These are phyloP conservation scores for Erysiphe pisi DNA, from an alignment of 2,329 filamentous ascomycete genomes.

Conservation along the genomic window DNA sequence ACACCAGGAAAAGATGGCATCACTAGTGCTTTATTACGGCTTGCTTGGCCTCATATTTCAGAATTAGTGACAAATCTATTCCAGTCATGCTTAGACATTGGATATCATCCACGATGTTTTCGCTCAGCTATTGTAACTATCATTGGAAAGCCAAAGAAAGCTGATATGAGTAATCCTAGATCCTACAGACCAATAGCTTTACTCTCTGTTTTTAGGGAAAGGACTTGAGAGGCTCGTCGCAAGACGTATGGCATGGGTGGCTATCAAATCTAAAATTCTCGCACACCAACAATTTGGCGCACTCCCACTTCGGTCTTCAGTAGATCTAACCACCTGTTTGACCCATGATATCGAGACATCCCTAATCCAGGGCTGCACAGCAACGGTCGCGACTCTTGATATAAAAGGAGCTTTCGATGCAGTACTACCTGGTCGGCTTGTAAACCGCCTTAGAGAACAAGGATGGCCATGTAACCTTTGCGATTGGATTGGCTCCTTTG, in stretches of 20 bases:
- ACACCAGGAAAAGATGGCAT: conserved; percentile 17
- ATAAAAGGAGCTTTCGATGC: not conserved
- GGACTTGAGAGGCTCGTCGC: not conserved
- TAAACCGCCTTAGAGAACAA: not conserved
- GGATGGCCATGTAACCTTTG: not conserved
- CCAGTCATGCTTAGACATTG: not conserved
- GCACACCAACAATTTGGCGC: not conserved
- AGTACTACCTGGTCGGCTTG: not conserved
- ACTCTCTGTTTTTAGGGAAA: not conserved
- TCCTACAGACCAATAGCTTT: not conserved
- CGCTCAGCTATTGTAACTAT: not conserved
- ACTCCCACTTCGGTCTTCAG: not conserved
- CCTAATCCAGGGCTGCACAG: not conserved
- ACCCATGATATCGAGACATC: not conserved
- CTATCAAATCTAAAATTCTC: not conserved
- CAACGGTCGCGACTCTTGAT: not conserved
- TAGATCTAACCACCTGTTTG: not conserved
- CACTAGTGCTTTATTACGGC: not conserved
- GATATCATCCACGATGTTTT: not conserved
- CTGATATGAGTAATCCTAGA: not conserved
- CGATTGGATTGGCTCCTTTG: conserved; percentile 7
- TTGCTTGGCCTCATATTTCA: not conserved
- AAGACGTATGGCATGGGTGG: not conserved
- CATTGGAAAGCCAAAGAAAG: not conserved
- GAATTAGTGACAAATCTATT: not conserved